phyloP scores from a whole-genome alignment of 2,329 filamentous ascomycete genomes.

The Decorospora gaudefroyi region DNA sequence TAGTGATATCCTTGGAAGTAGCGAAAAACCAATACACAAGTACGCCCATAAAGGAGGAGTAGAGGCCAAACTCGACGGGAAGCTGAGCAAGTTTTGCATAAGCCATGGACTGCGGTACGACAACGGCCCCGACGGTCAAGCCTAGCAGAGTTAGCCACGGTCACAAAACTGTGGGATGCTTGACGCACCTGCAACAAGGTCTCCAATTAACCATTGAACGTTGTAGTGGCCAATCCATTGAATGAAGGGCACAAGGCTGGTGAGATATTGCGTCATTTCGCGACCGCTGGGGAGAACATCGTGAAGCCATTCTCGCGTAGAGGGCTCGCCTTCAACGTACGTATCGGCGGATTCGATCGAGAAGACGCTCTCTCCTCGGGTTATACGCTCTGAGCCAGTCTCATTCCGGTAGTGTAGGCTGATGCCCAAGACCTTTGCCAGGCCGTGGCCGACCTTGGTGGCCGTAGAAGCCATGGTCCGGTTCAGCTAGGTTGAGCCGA shows the following conservation, averaged over 20 bases:
- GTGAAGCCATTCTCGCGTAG: constrained; percentile 70
- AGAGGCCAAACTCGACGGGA: constrained; percentile 79
- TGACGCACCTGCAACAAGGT: constrained; percentile 78
- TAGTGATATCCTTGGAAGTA: constrained; percentile 98
- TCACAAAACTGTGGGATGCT: background rate
- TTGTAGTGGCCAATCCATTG: constrained; percentile 93
- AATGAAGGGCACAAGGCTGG: constrained; percentile 81
- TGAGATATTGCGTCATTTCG: constrained; percentile 64
- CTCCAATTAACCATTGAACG: constrained; percentile 81
- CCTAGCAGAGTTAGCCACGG: constrained; percentile 48
- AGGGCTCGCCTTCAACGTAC: constrained; percentile 83
- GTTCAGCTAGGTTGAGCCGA: background rate
- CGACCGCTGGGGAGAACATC: constrained; percentile 63
- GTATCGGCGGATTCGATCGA: constrained; percentile 72
- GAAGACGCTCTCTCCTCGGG: constrained; percentile 77
- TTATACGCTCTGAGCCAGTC: constrained; percentile 63
- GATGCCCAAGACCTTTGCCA: constrained; percentile 83
- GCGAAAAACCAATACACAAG: constrained; percentile 97
- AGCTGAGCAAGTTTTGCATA: constrained; percentile 85
- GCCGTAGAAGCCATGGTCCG: constrained; percentile 35
- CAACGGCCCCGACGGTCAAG: constrained; percentile 74
- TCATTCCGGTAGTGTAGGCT: constrained; percentile 72
- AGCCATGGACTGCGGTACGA: constrained; percentile 94
- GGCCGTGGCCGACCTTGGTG: constrained; percentile 67
- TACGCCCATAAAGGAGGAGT: constrained; percentile 96